Evolutionary conservation across 768 basidiomycete species (phyloP), one percentile per base, ranked within the genome.

Genomic region (Boletus vinaceobasis): DNA sequence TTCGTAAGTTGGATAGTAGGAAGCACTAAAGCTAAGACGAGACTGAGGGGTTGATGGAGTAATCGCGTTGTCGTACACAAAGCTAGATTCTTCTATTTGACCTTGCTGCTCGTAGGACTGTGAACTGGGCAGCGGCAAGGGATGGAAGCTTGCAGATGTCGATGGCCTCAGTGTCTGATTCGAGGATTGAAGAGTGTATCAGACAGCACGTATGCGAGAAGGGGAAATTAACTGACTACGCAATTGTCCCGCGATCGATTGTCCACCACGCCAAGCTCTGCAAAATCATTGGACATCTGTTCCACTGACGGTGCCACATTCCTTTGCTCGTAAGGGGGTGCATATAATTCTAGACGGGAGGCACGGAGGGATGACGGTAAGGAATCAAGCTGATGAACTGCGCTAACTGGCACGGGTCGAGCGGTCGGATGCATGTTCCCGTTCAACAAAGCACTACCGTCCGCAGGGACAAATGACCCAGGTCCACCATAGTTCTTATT

Each of bases 401-500:
- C 74, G 49, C 73, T 63, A 27, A 73, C 62, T 35, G 57, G 23
- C 26, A 32, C 5, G 31, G 57, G 58, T 19, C 40, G 50, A 50
- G 55, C 29, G 13, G 54, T 56, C 7, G 50, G 38, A 51, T 36
- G 60, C 10, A 56, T 37, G 48, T 56, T 60, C 15, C 65, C 73
- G 50, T 66, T 63, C 54, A 61, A 56, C 42, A 66, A 56, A 49
- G 64, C 58, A 23, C 29, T 54, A 29, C 64, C 74, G 21, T 77
- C 79, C 17, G 76, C 70, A 2, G 90, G 83, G 7, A 83, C 74
- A 64, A 93, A 93, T 32, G 80, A 81, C 46, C 91, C 91, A 8
- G 87, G 86, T 0, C 91, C 91, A 26, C 83, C 87, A 60, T 93
- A 93, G 46, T 87, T 82, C 55, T 78, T 82, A 58, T 77, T 79